A percentile compares a stretch with the other conserved stretches of the same genome.
Conservation (phyloP, 2,329 filamentous ascomycete species). For the Seiridium cupressi region DNA sequence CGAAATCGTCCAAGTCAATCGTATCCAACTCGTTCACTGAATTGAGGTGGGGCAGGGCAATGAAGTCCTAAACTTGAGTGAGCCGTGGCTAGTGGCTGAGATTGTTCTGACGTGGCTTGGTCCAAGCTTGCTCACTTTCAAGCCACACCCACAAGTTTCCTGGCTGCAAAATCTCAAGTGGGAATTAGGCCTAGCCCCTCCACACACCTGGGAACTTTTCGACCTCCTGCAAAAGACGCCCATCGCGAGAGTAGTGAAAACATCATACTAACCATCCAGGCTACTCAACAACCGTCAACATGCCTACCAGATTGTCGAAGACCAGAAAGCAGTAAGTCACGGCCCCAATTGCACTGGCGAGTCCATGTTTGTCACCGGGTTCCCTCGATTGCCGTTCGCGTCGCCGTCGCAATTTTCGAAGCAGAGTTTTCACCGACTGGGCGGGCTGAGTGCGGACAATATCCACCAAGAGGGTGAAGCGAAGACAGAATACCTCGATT, state of each 20-base stretch:
- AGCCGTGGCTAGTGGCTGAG: neutral
- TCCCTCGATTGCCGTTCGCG: neutral
- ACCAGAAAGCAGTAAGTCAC: slow-evolving; percentile 71
- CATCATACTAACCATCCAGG: slow-evolving; percentile 22
- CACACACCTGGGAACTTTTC: slow-evolving; percentile 7
- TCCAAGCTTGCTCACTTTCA: neutral
- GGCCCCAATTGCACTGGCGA: slow-evolving; percentile 24
- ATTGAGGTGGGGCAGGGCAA: neutral
- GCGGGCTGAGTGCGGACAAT: no score
- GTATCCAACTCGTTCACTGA: neutral
- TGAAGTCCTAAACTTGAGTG: neutral
- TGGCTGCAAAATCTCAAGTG: slow-evolving; percentile 4
- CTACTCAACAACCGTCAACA: slow-evolving; percentile 44
- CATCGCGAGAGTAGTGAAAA: slow-evolving; percentile 14
- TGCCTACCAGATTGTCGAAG: slow-evolving; percentile 74
- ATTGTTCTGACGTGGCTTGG: neutral
- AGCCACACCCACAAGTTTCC: slow-evolving; percentile 7
- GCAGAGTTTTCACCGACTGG: neutral
- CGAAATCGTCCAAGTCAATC: no score
- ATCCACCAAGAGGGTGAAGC: no score
- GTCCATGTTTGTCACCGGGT: neutral
- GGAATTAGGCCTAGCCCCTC: neutral
- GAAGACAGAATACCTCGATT: no score
- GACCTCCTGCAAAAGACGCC: slow-evolving; percentile 11
- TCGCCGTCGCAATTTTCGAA: neutral